phyloP scores from a whole-genome alignment of 2,329 filamentous ascomycete species.

The Stagonosporopsis chrysanthemi region DNA sequence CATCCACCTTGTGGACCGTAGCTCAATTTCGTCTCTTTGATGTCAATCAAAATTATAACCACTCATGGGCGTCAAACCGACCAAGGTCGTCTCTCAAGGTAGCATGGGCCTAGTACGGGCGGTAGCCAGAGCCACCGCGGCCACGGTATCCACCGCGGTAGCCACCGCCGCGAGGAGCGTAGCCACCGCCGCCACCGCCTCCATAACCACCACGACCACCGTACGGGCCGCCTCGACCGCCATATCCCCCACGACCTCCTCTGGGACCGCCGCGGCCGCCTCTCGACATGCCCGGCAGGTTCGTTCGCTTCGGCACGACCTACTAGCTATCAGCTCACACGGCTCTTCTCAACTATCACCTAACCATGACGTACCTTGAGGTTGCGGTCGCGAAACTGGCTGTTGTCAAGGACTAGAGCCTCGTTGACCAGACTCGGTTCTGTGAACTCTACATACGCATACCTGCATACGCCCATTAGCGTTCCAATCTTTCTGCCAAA shows the following conservation, averaged over 20 bases:
- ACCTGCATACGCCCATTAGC: slow-evolving; percentile 68
- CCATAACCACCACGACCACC: slow-evolving; percentile 49
- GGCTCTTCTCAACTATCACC: background rate
- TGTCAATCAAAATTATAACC: slow-evolving; percentile 1
- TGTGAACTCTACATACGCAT: slow-evolving; percentile 98
- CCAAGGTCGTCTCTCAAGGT: slow-evolving; percentile 20
- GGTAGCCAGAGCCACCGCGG: slow-evolving; percentile 41
- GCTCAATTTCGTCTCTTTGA: background rate
- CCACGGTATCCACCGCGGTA: slow-evolving; percentile 51
- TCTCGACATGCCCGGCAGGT: slow-evolving; percentile 91
- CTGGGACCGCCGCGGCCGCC: slow-evolving; percentile 71
- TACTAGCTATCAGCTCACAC: slow-evolving; percentile 43
- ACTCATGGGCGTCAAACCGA: slow-evolving; percentile 6
- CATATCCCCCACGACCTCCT: slow-evolving; percentile 53
- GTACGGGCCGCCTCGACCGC: slow-evolving; percentile 60
- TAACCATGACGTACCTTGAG: slow-evolving; percentile 73
- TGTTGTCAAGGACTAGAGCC: slow-evolving; percentile 94
- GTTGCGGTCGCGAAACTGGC: slow-evolving; percentile 90
- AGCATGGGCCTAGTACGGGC: slow-evolving; percentile 36
- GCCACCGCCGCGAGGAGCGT: slow-evolving; percentile 54
- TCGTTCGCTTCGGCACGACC: slow-evolving; percentile 93
- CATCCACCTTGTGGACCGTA: background rate
- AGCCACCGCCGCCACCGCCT: slow-evolving; percentile 56
- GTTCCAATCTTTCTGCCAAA: slow-evolving; percentile 61
- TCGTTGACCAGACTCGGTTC: slow-evolving; percentile 92